Percentiles rank a stretch among this genome's conserved stretches.
Conservation (phyloP, 2,329 filamentous ascomycete genomes). For the Paraphaeosphaeria minitans region DNA sequence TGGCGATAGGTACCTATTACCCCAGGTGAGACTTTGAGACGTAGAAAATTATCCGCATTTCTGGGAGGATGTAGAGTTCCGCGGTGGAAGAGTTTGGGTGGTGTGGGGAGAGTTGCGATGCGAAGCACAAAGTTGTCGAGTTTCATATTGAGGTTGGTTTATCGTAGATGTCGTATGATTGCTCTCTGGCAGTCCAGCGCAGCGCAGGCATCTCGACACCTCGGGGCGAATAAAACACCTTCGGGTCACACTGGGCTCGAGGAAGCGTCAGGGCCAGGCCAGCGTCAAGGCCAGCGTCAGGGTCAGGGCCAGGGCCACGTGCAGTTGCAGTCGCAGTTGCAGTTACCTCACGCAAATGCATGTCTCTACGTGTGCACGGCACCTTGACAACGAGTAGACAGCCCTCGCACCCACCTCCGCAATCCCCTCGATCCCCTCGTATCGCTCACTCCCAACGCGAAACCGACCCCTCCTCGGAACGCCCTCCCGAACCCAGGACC, state of each 20-base stretch:
- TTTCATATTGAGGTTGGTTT: too few relatives aligned
- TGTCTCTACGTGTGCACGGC: background rate
- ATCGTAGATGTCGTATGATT: background rate
- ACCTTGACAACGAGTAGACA: background rate
- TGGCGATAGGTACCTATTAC: too few relatives aligned
- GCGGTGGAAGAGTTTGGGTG: too few relatives aligned
- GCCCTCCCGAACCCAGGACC: background rate
- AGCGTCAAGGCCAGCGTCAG: too few relatives aligned
- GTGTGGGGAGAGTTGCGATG: too few relatives aligned
- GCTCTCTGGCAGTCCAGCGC: background rate
- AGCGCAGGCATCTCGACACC: background rate
- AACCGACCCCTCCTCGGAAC: background rate
- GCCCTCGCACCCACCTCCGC: background rate
- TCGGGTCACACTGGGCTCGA: background rate
- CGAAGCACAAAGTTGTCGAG: too few relatives aligned
- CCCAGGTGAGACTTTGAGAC: too few relatives aligned
- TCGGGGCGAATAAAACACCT: background rate
- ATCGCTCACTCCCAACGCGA: background rate
- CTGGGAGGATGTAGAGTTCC: too few relatives aligned
- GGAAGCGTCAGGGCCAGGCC: background rate
- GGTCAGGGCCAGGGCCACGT: background rate
- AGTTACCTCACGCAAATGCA: background rate
- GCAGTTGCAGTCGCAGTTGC: too few relatives aligned
- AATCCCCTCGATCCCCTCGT: background rate
- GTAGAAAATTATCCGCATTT: too few relatives aligned